Base-by-base conservation (phyloP, 305 asterid genomes). In the Fraxinus baroniana region DNA sequence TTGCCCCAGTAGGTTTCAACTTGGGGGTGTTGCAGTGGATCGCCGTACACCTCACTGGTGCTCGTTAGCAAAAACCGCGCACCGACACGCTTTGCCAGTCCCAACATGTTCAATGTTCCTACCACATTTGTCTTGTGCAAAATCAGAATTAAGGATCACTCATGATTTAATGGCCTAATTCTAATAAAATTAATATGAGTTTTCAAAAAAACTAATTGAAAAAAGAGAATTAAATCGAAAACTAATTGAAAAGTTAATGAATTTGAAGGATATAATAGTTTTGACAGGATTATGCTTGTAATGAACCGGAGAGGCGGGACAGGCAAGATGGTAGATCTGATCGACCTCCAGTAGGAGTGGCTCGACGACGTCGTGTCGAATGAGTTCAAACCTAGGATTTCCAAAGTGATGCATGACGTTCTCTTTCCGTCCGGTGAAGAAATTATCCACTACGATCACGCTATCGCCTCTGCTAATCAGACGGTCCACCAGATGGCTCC, bases 221-320 rank as follows among this genome's bases (percentile, higher is more conserved):
- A 46, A 46, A 37, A 0, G 44, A 37, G 10, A 37, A 37, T 37
- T 37, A 37, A 36, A 37, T 37, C 44, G 41, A 37, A 3, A 74
- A 37, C 17, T 44, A 44, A 46, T 46, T 13, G 57, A 12, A 13
- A 46, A 46, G 57, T 8, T 7, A 33, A 8, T 10, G 22, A 64
- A 57, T 26, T 5, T 81, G 82, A 91, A 94, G 98, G 99, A 94
- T 94, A 94, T 95, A 36, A 95, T 95, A 3, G 99, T 95, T 79
- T 94, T 95, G 89, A 94, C 97, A 52, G 98, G 99, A 71, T 95
- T 95, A 86, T 94, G 92, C 90, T 95, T 95, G 89, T 95, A 95
- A 36, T 95, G 99, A 32, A 95, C 99, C 2, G 99, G 99, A 4
- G 99, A 95, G 3, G 99, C 99, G 1, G 99, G 99, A 86, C 99